Base-by-base conservation (phyloP, 345 rosid genomes). In the Abelmoschus esculentus region DNA sequence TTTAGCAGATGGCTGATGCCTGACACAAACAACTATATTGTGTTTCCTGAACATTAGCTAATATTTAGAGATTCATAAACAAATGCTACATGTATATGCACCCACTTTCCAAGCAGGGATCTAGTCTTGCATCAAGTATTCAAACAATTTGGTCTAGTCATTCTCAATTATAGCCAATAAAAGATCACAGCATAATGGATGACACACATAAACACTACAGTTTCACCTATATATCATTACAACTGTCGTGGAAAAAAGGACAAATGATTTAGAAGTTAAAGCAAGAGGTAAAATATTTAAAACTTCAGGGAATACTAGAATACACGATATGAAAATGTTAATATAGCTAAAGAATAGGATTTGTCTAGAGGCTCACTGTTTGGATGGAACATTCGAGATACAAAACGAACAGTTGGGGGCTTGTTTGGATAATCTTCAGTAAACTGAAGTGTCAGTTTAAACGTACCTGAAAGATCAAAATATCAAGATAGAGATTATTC, bases 311-410 rank as follows among this genome's bases (percentile, higher is more conserved):
- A 13, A 62, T 62, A 31, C 52, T 10, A 40, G n/a, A 18, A 11
- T 22, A 22, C 26, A 22, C 26, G 15, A 10, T 9, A 67, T 11
- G 13, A 64, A 47, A 47, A 47, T 47, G 53, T 2, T 1, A 26
- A 52, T 50, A 36, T 67, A 29, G 44, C 11, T 53, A 31, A 29
- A 53, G 54, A 61, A 62, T 7, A 36, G 74, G 59, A 44, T 44
- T 58, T 15, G 46, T 40, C 46, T 67, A 38, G 14, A 74, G 77
- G 79, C 91, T 83, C 82, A 89, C 91, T 89, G 54, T 89, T 89
- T 31, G 95, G 95, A 76, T 89, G 95, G 80, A 89, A 89, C 95
- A 89, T 86, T 73, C 95, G 83, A 47, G 91, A 89, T 59, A 89
- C 91, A 78, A 89, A 89, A 70, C 90, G 90, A 60, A 89, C 95